Base-by-base conservation (phyloP, 306 rosid genomes). In the Castanospermum australe region DNA sequence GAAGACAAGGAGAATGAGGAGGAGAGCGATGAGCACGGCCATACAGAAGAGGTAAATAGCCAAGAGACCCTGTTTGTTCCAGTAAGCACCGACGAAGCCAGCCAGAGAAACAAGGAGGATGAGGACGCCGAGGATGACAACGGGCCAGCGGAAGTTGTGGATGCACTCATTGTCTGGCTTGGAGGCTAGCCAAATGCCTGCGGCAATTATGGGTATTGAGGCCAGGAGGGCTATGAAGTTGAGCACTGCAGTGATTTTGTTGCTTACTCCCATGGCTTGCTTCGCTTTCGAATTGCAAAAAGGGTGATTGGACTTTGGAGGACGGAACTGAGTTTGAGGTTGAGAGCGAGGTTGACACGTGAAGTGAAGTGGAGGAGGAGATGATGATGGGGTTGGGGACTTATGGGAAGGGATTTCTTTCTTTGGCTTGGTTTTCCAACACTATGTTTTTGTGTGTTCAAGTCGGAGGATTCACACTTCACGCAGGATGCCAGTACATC, bases 131-230 rank as follows among this genome's bases (percentile, higher is more conserved):
- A 93, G 85, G 75, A 91, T 24, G 42, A 87, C 81, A 4, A 93
- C 87, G 8, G 91, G 98, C 97, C 98, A 93, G 0, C 93, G 82
- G 90, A 91, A 83, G 9, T 67, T 75, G 82, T 73, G 93, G 83
- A 87, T 84, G 83, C 97, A 93, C 88, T 89, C 94, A 79, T 89
- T 89, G 89, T 91, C 94, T 1, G 93, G 81, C 82, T 93, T 89
- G 0, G 90, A 84, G 35, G 98, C 98, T 0, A 93, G 87, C 98
- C 98, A 93, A 1, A 83, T 81, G 13, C 97, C 96, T 11, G 98
- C 68, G 3, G 82, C 93, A 56, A 91, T 93, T 2, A 89, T 87
- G 44, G 91, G 92, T 25, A 93, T 82, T 67, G 97, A 84, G 55
- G 92, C 92, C 54, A 93, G 80, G 22, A 91, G 44, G 14, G 97